phyloP scores from a whole-genome alignment of 306 rosid genomes.

The barrel medic (Medicago truncatula) region DNA sequence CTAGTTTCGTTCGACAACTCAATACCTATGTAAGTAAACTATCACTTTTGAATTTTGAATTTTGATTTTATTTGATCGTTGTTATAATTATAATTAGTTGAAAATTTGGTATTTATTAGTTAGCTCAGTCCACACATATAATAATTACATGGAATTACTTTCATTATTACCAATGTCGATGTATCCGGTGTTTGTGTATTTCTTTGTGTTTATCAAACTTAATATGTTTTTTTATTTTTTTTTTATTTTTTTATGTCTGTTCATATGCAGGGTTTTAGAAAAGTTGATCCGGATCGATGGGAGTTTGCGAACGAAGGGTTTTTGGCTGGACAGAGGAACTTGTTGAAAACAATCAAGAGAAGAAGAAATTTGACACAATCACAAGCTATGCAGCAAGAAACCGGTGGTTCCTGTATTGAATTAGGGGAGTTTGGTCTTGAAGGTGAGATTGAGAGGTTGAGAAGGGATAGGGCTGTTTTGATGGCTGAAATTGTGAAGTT shows the following conservation, averaged over 20 bases:
- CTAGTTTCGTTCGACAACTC: conserved; percentile 97
- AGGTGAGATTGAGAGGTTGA: conserved; percentile 69
- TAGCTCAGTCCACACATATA: too few relatives aligned
- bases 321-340: conserved; percentile 77
- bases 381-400: conserved; percentile 47
- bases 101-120: neutral
- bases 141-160: too few relatives aligned
- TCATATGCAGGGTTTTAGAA: conserved; percentile 76
- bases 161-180: neutral
- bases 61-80: neutral
- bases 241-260: too few relatives aligned
- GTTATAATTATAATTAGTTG: neutral
- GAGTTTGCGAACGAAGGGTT: conserved; percentile 96
- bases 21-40: conserved; percentile 80
- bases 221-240: neutral
- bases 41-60: neutral
- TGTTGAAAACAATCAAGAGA: conserved; percentile 83
- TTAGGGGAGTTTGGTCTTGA: conserved; percentile 81
- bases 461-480: conserved; percentile 65
- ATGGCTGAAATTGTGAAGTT: conserved; percentile 72
- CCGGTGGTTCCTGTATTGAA: conserved; percentile 65
- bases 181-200: neutral
- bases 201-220: neutral
- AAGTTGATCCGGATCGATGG: conserved; percentile 96
- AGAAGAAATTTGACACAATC: conserved; percentile 74